Base-by-base conservation (phyloP, 768 basidiomycete genomes). In the Pholiota microspora region DNA sequence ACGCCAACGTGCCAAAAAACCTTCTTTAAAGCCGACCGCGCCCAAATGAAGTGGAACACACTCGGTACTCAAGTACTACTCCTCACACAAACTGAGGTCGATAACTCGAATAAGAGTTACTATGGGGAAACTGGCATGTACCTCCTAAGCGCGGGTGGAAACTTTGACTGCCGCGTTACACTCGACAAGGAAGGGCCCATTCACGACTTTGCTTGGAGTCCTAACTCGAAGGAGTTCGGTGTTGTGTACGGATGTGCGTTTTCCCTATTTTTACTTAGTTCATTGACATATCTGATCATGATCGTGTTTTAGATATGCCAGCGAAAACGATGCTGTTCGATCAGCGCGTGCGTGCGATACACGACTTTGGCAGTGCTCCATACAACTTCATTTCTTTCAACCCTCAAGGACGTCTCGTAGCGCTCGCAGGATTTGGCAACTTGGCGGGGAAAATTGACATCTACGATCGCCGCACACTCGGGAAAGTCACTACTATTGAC, bases 71-170 rank as follows among this genome's bases (percentile, higher is more conserved):
- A 92, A 65, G 89, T 95, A 1, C 76, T 99, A 52, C 80, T 98
- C 56, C 72, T 98, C 32, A 95, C 96, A 0, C 93, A 95, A 65
- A 96, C 95, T 3, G 97, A 99, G 64, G 95, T 98, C 50, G 96
- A 99, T 66, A 92, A 92, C 67, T 88, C 92, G 44, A 96, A 96
- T 71, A 97, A 92, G 81, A 94, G 88, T 64, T 99, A 99, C 70
- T 99, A 98, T 61, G 97, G 97, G 51, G 96, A 98, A 76, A 97
- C 95, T 2, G 92, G 92, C 49, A 75, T 99, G 64, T 98, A 96
- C 72, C 80, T 98, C 12, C 82, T 98, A 58, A 94, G 88, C 59
- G 85, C 94, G 15, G 88, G 92, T 7, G 95, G 96, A 13, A 91
- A 93, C 62, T 98, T 94, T 62, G 95, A 98, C 67, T 93, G 92